A percentile compares a stretch with the other conserved stretches of the same genome.
Conservation (phyloP, 2,329 filamentous ascomycete genomes). For the Aspergillus pseudoglaucus region DNA sequence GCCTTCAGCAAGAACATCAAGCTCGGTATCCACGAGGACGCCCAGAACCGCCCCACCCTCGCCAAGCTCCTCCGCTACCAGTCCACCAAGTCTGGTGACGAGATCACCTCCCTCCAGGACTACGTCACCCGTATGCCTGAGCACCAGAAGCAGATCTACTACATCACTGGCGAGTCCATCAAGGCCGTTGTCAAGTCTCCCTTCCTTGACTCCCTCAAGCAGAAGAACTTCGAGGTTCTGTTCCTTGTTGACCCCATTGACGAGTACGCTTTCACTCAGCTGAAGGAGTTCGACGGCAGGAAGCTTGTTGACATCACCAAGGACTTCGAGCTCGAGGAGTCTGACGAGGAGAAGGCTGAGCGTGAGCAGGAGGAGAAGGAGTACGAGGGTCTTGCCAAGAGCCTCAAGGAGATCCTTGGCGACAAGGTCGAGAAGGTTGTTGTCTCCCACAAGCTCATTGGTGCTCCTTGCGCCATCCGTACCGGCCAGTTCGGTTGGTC, state of each 20-base stretch:
- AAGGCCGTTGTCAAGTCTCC: conserved; percentile 97
- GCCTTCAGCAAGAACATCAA: conserved; percentile 99
- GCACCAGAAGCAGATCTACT: conserved; percentile 99
- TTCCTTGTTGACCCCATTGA: conserved; percentile 99
- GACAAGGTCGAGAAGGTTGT: conserved; percentile 99
- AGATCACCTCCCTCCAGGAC: conserved; percentile 89
- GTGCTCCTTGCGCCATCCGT: conserved; percentile 94
- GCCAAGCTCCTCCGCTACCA: conserved; percentile 98
- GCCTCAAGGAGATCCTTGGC: conserved; percentile 96
- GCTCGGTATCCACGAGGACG: conserved; percentile 99
- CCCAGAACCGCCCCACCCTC: conserved; percentile 85
- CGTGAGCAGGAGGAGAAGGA: conserved; percentile 98
- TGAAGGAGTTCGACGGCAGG: conserved; percentile 99
- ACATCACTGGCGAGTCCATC: conserved; percentile 99
- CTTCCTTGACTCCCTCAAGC: conserved; percentile 97
- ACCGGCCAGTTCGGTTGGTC: conserved; percentile 99
- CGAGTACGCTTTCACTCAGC: conserved; percentile 98
- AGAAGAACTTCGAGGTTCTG: conserved; percentile 98
- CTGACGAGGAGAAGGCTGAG: conserved; percentile 95
- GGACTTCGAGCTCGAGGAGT: conserved; percentile 99
- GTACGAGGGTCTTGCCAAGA: conserved; percentile 89
- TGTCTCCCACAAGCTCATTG: conserved; percentile 93
- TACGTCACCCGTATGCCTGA: conserved; percentile 99
- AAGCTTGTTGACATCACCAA: conserved; percentile 99
- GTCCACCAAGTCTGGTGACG: conserved; percentile 98